phyloP scores from a whole-genome alignment of 192 early-diverging fungal species.

The Pecoramyces ruminantium region DNA sequence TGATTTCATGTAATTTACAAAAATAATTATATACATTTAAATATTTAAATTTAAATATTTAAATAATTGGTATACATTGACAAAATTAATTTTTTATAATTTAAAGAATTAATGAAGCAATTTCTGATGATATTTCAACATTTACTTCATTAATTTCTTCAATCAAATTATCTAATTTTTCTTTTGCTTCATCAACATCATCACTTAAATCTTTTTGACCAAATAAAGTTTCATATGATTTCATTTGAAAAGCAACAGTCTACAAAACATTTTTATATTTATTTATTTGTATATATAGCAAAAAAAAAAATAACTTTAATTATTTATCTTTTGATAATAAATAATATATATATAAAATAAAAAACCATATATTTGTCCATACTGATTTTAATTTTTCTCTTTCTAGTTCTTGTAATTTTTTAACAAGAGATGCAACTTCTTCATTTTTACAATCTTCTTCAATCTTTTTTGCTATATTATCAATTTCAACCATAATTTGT shows the following conservation, averaged over 20 bases:
- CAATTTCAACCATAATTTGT: background rate
- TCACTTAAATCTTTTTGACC: background rate
- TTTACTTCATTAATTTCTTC: background rate
- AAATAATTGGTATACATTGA: too few relatives aligned
- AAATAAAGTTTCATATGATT: background rate
- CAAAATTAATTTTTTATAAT: too few relatives aligned
- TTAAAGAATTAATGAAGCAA: background rate
- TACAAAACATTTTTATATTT: too few relatives aligned
- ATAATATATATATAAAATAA: too few relatives aligned
- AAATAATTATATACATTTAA: too few relatives aligned
- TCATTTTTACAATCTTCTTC: background rate
- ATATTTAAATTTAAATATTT: too few relatives aligned
- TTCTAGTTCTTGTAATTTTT: background rate
- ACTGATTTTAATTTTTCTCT: background rate
- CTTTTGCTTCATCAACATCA: background rate
- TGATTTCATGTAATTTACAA: too few relatives aligned
- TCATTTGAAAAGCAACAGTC: background rate
- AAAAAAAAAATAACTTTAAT: too few relatives aligned
- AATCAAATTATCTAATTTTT: background rate
- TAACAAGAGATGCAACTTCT: background rate
- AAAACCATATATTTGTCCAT: too few relatives aligned
- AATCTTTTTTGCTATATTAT: background rate
- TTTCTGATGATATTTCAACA: background rate
- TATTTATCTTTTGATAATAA: too few relatives aligned
- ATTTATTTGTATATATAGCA: too few relatives aligned